Conservation (phyloP, 176 grass and related monocot species). For the Zizania latifolia region DNA sequence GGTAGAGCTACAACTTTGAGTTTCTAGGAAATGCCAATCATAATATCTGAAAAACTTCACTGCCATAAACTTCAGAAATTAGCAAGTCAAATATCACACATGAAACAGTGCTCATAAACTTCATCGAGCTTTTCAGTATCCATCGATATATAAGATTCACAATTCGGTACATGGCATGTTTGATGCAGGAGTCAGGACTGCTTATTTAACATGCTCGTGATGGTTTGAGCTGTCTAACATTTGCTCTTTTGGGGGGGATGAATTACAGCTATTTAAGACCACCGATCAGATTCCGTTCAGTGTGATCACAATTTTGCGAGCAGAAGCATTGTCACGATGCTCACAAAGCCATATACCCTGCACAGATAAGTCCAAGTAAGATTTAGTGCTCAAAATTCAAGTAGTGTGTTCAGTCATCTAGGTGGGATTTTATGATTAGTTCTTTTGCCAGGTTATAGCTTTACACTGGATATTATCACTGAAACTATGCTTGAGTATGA, state of each 20-base stretch:
- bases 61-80: not conserved
- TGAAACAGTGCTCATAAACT: not conserved
- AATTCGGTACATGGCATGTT: slow-evolving; percentile 12
- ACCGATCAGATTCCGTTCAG: slow-evolving; percentile 59
- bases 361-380: not conserved
- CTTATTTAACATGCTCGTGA: not conserved
- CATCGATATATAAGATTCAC: not conserved
- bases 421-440: not conserved
- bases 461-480: not conserved
- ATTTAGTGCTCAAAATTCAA: not conserved
- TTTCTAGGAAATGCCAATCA: not conserved
- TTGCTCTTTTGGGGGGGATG: not conserved
- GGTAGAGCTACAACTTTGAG: not conserved
- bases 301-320: slow-evolving; percentile 82
- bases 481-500: slow-evolving; percentile 1
- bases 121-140: not conserved
- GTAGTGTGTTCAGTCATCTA: not conserved
- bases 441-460: not conserved
- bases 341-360: slow-evolving; percentile 94
- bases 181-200: not conserved
- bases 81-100: not conserved
- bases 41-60: not conserved
- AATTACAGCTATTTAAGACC: not conserved
- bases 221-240: not conserved
- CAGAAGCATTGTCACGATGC: slow-evolving; percentile 70